Evolutionary conservation across 1,284 basidiomycete genomes (phyloP).

Genomic region (Leucoagaricus sp.): DNA sequence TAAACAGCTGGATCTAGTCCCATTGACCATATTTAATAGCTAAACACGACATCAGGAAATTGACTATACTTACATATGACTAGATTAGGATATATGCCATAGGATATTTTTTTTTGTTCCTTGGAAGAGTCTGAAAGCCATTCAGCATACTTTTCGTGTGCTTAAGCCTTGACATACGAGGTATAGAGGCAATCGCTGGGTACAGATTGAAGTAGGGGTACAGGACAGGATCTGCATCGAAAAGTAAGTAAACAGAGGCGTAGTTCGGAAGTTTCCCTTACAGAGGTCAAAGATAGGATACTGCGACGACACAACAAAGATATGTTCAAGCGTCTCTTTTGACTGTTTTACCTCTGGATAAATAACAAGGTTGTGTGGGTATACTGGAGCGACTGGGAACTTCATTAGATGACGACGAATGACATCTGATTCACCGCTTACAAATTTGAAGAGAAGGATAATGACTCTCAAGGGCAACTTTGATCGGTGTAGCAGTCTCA

Average conservation of each 20-base stretch:
- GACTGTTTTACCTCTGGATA: slow-evolving; percentile 10
- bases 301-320: background rate
- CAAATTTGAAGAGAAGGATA: slow-evolving; percentile 6
- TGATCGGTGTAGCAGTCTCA: background rate
- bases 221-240: slow-evolving; percentile 33
- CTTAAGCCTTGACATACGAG: background rate
- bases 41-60: background rate
- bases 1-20: slow-evolving; percentile 25
- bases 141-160: no score
- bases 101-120: background rate
- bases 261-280: background rate
- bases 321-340: background rate
- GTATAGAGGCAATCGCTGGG: slow-evolving; percentile 6
- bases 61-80: slow-evolving; percentile 13
- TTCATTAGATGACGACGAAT: background rate
- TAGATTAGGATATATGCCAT: slow-evolving; percentile 1
- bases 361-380: slow-evolving; percentile 14
- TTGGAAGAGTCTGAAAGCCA: background rate
- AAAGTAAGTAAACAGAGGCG: background rate
- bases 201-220: slow-evolving; percentile 33
- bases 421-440: background rate
- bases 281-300: slow-evolving; percentile 7
- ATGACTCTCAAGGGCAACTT: background rate
- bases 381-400: slow-evolving; percentile 12
- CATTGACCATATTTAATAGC: background rate